A percentile compares a stretch with the other conserved stretches of the same genome.
Evolutionary conservation across 768 basidiomycete genomes (phyloP).

Genomic region (Austroboletus festivus): DNA sequence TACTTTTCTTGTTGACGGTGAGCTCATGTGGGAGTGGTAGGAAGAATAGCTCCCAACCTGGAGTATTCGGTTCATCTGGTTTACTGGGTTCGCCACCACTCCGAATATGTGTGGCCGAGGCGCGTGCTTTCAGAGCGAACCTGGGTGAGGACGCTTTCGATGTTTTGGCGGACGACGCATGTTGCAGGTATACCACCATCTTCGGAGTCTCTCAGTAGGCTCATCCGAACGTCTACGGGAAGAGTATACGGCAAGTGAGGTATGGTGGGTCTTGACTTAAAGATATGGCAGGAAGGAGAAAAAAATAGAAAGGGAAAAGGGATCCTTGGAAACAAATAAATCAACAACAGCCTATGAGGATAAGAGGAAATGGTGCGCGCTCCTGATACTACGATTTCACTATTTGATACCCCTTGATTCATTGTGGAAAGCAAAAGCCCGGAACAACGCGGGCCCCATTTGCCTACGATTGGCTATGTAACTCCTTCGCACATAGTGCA

Average conservation of each 20-base stretch:
- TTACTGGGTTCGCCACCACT: constrained; percentile 62
- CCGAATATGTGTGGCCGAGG: constrained; percentile 64
- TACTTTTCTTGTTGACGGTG: constrained; percentile 65
- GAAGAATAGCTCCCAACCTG: constrained; percentile 64
- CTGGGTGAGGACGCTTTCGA: constrained; percentile 44
- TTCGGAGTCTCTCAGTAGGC: constrained; percentile 46
- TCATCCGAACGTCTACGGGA: constrained; percentile 55
- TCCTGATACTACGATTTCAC: no score
- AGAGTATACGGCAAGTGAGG: constrained; percentile 43
- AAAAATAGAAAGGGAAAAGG: background rate
- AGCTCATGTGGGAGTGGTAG: constrained; percentile 47
- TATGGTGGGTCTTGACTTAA: constrained; percentile 16
- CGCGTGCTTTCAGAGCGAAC: constrained; percentile 48
- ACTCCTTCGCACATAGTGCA: no score
- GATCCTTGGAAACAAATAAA: constrained; percentile 10
- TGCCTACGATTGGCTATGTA: background rate
- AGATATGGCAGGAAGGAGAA: constrained; percentile 14
- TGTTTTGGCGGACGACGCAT: constrained; percentile 41
- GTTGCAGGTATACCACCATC: constrained; percentile 54
- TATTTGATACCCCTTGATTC: no score
- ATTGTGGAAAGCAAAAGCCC: background rate
- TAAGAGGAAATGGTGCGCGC: background rate
- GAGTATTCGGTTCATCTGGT: constrained; percentile 51
- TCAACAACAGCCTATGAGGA: constrained; percentile 1
- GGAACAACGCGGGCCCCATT: background rate